A percentile compares a stretch with the other conserved stretches of the same genome.
These are phyloP conservation scores for Alternaria sp. DNA, from an alignment of 2,329 filamentous ascomycete genomes.

Conservation along the genomic window DNA sequence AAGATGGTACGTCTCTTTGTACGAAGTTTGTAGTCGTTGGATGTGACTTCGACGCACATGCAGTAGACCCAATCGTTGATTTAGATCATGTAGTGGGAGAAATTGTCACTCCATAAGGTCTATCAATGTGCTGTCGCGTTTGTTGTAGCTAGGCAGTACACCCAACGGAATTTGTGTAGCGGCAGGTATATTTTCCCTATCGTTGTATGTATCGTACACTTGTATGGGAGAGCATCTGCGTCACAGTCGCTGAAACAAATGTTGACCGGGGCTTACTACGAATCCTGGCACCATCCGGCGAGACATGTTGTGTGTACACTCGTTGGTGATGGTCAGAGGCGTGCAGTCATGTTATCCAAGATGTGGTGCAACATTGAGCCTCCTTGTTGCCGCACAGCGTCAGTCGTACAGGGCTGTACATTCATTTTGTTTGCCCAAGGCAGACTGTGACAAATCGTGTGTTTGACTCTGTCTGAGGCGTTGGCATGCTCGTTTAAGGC, in stretches of 20 bases:
- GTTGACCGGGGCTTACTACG: no score
- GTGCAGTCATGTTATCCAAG: neutral
- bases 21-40: neutral
- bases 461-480: neutral
- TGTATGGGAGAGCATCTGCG: neutral
- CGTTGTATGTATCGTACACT: neutral
- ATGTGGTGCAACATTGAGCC: constrained; percentile 6
- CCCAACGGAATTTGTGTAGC: neutral
- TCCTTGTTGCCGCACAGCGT: neutral
- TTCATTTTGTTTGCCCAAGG: constrained; percentile 4
- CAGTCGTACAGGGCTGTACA: constrained; percentile 5
- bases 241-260: neutral
- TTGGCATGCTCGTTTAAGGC: neutral
- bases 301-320: neutral
- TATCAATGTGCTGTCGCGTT: neutral
- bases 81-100: neutral
- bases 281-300: neutral
- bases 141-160: neutral
- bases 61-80: neutral
- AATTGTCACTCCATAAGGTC: neutral
- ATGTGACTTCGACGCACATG: neutral
- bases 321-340: neutral
- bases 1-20: neutral
- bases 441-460: constrained; percentile 4
- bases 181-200: neutral